Conservation (phyloP, 495 filamentous ascomycete species). For the Aspergillus incahuasiensis region DNA sequence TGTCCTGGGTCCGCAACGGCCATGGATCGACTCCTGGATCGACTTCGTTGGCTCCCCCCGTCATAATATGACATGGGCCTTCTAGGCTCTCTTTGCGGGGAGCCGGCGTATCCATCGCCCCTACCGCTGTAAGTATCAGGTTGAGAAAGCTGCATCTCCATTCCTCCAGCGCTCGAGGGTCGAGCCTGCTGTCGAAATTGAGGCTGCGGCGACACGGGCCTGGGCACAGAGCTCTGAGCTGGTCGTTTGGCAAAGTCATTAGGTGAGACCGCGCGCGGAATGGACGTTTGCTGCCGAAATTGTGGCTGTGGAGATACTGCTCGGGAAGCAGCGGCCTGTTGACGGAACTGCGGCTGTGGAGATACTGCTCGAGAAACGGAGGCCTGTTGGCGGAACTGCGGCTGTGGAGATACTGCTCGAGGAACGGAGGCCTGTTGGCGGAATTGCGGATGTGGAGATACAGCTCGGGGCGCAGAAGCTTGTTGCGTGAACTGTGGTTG, state of each 20-base stretch:
- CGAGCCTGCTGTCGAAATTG: conserved; percentile 50
- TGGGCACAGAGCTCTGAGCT: not conserved
- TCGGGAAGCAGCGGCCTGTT: not conserved
- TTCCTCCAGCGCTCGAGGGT: conserved; percentile 63
- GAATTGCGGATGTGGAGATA: not conserved
- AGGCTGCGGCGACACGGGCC: conserved; percentile 20
- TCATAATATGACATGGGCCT: conserved; percentile 60
- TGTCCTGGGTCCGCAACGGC: conserved; percentile 54
- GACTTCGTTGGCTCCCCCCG: conserved; percentile 38
- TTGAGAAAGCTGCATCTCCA: conserved; percentile 75
- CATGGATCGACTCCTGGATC: conserved; percentile 76
- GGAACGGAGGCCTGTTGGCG: not conserved
- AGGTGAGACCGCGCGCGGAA: not conserved
- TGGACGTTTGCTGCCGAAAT: not conserved
- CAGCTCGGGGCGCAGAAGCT: not conserved
- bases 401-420: not conserved
- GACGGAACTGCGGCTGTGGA: not conserved
- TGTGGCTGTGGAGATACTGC: conserved; percentile 19
- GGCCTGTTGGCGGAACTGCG: not conserved
- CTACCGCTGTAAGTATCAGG: conserved; percentile 44
- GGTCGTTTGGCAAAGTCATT: not conserved
- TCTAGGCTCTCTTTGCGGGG: conserved; percentile 33
- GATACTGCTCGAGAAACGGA: not conserved
- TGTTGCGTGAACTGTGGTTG: not conserved
- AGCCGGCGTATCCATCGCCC: conserved; percentile 52